Base-by-base conservation (phyloP, 331 rosid genomes). In the Quercus phellos region DNA sequence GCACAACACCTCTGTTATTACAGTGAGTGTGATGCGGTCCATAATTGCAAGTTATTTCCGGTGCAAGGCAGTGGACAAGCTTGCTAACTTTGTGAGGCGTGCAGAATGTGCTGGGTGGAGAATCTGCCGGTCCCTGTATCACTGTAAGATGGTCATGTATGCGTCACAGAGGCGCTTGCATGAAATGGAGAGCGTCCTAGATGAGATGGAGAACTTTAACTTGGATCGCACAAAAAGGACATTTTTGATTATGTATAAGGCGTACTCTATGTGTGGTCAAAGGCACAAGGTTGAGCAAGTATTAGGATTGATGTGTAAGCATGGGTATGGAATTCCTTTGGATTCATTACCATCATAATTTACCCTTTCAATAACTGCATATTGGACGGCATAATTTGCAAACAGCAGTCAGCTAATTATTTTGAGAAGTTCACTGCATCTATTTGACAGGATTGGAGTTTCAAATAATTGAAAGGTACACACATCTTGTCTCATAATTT, bases 131-230 rank as follows among this genome's bases (percentile, higher is more conserved):
- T 89, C 96, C 66, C 76, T 90, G 9, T 89, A 88, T 79, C 96
- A 89, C 66, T 90, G 93, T 80, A 91, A 88, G 90, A 72, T 93
- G 88, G 90, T 81, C 73, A 81, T 92, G 94, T 88, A 87, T 87
- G 90, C 83, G 51, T 81, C 88, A 71, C 84, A 78, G 26, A 81
- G 82, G 69, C 90, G 88, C 26, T 29, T 92, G 35, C 75, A 82
- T 5, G 90, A 88, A 79, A 89, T 94, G 94, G 90, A 88, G 74
- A 29, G 38, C 55, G 97, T 90, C 67, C 83, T 92, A 53, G 9
- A 63, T 69, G 93, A 90, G 81, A 92, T 94, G 98, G 87, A 85
- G 54, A 61, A 26, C 67, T 35, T 82, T 55, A 83, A 81, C 42
- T n/a, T 90, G 53, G 22, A 2, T 60, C 38, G 71, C 38, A 76